phyloP scores from a whole-genome alignment of 2,329 filamentous ascomycete genomes.

The Curvularia sp. region DNA sequence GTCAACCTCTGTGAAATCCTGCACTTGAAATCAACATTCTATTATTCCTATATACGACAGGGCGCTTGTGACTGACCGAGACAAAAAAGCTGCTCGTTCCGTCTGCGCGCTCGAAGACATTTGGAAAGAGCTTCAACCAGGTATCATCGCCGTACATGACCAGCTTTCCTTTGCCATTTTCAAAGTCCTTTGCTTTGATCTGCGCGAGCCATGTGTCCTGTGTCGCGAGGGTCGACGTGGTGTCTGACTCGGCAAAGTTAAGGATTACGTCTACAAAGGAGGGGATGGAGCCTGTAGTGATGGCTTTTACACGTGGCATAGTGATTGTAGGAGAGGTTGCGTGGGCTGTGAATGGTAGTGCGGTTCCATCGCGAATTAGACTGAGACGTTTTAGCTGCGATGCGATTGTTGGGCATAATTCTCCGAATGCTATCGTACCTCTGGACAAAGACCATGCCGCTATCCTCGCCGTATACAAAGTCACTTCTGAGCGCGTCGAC shows the following conservation, averaged over 20 bases:
- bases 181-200: constrained; percentile 69
- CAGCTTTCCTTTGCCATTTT: constrained; percentile 63
- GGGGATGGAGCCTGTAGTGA: constrained; percentile 97
- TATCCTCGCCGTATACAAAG: constrained; percentile 83
- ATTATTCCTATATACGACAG: constrained; percentile 44
- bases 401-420: background rate
- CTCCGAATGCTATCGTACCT: constrained; percentile 60
- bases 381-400: constrained; percentile 54
- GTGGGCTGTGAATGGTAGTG: constrained; percentile 92
- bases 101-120: constrained; percentile 83
- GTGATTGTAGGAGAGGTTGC: constrained; percentile 97
- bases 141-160: constrained; percentile 98
- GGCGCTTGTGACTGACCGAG: constrained; percentile 68
- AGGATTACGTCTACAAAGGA: constrained; percentile 97
- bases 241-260: constrained; percentile 94
- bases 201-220: constrained; percentile 98
- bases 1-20: constrained; percentile 98
- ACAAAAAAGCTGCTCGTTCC: constrained; percentile 99
- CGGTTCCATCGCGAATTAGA: constrained; percentile 81
- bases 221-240: constrained; percentile 80
- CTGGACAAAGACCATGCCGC: constrained; percentile 88
- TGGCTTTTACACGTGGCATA: constrained; percentile 96
- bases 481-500: constrained; percentile 90
- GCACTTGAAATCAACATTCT: constrained; percentile 38
- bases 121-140: constrained; percentile 95